Conservation (phyloP, 208 protist genomes). For the Wallacemonas sp. region DNA sequence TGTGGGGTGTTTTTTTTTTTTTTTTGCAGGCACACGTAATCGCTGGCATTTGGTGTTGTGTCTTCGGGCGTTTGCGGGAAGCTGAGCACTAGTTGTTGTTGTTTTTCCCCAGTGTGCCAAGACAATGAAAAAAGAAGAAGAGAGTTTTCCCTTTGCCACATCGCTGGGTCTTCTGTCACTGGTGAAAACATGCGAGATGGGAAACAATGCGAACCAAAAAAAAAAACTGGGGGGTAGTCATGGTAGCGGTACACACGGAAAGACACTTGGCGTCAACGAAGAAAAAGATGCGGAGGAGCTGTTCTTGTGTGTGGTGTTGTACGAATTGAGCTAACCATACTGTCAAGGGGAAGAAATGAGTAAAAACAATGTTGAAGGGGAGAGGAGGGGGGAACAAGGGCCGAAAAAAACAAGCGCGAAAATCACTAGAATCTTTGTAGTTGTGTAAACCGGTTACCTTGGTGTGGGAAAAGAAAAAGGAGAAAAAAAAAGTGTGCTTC, state of each 20-base stretch:
- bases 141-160: not conserved
- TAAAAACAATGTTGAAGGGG: not conserved
- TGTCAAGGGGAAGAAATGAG: not conserved
- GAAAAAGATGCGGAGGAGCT: not conserved
- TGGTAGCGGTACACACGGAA: not conserved
- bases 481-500: not conserved
- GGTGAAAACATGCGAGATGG: not conserved
- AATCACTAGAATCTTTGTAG: not conserved
- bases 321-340: not conserved
- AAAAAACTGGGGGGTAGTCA: not conserved
- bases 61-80: not conserved
- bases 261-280: not conserved
- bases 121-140: not conserved
- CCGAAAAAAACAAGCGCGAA: not conserved
- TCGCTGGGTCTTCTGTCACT: not conserved
- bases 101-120: not conserved
- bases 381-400: not conserved
- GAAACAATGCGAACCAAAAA: not conserved
- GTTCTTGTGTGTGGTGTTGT: not conserved
- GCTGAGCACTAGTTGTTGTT: not conserved
- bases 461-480: not conserved
- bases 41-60: not conserved
- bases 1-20: conserved; percentile 13
- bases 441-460: not conserved
- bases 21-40: not conserved